Conservation (phyloP, 352 stramenopile genomes). For the Phytophthora brassicae region DNA sequence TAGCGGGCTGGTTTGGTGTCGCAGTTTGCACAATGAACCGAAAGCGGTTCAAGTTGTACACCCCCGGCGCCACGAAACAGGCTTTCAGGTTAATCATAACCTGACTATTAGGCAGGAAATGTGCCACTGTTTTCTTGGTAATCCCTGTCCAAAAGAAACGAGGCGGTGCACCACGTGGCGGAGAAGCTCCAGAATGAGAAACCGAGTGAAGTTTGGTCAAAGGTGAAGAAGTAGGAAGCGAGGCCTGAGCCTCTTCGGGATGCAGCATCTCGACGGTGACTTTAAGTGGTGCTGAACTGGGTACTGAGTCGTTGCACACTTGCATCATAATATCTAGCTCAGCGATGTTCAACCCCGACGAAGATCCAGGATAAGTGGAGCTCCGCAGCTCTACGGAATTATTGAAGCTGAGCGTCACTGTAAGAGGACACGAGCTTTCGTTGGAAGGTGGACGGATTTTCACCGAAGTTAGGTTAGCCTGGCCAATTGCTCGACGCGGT, state of each 20-base stretch:
- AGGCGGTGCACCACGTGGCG: constrained; percentile 36
- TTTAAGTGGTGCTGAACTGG: constrained; percentile 58
- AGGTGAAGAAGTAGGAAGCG: constrained; percentile 14
- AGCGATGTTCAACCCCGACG: constrained; percentile 39
- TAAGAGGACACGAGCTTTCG: constrained; percentile 59
- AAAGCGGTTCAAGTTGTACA: constrained; percentile 87
- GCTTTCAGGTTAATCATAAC: constrained; percentile 63
- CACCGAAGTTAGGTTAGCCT: constrained; percentile 65
- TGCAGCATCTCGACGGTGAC: constrained; percentile 82
- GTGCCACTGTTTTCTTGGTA: constrained; percentile 66
- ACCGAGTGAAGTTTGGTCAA: constrained; percentile 36
- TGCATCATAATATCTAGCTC: constrained; percentile 78
- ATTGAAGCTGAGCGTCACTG: constrained; percentile 66
- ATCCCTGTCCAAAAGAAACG: constrained; percentile 82
- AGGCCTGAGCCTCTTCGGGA: constrained; percentile 60
- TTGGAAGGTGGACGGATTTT: constrained; percentile 55
- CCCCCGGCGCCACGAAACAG: constrained; percentile 68
- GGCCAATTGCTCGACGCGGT: constrained; percentile 42
- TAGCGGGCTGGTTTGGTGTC: constrained; percentile 27
- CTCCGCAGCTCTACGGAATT: constrained; percentile 37
- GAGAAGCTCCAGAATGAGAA: constrained; percentile 14
- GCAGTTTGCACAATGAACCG: constrained; percentile 54
- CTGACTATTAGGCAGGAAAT: constrained; percentile 48
- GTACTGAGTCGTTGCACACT: constrained; percentile 63
- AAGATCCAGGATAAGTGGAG: constrained; percentile 8